phyloP scores from a whole-genome alignment of 2,329 filamentous ascomycete genomes.

The Helotiales sp. region DNA sequence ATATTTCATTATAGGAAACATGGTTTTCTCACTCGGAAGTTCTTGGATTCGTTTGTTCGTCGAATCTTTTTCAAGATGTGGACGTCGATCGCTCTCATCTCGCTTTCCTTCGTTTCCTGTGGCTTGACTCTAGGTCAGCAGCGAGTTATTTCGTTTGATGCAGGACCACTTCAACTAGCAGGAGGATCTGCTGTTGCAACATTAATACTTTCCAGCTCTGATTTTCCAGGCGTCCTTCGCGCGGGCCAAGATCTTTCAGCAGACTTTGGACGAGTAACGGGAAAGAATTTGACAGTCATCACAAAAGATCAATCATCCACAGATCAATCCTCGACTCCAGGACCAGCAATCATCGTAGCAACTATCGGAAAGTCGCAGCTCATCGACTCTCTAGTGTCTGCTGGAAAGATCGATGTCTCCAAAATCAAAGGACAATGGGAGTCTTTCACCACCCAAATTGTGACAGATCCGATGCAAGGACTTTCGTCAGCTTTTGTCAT shows the following conservation, averaged over 20 bases:
- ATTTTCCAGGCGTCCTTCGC: slow-evolving; percentile 16
- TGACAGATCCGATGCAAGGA: slow-evolving; percentile 55
- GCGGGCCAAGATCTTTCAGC: slow-evolving; percentile 52
- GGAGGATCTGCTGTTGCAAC: slow-evolving; percentile 7
- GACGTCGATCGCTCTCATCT: background rate
- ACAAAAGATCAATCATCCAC: slow-evolving; percentile 32
- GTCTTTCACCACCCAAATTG: slow-evolving; percentile 59
- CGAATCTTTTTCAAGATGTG: background rate
- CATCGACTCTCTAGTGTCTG: slow-evolving; percentile 57
- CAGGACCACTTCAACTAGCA: slow-evolving; percentile 14
- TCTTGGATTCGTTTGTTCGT: background rate
- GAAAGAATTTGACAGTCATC: slow-evolving; percentile 54
- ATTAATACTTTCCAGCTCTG: slow-evolving; percentile 9
- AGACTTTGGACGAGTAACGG: slow-evolving; percentile 69
- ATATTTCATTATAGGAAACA: background rate
- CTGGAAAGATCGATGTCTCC: slow-evolving; percentile 57
- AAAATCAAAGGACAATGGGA: slow-evolving; percentile 66
- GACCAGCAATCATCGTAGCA: slow-evolving; percentile 60
- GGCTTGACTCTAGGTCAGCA: slow-evolving; percentile 8
- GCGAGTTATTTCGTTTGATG: slow-evolving; percentile 11
- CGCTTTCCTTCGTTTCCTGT: slow-evolving; percentile 1
- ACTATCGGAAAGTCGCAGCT: slow-evolving; percentile 63
- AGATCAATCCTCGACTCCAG: slow-evolving; percentile 22
- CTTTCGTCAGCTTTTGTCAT: slow-evolving; percentile 61
- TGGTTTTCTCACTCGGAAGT: background rate